A percentile compares a stretch with the other conserved stretches of the same genome.
These are phyloP conservation scores for Sporothrix protearum DNA, from an alignment of 2,329 filamentous ascomycete species.

Conservation along the genomic window DNA sequence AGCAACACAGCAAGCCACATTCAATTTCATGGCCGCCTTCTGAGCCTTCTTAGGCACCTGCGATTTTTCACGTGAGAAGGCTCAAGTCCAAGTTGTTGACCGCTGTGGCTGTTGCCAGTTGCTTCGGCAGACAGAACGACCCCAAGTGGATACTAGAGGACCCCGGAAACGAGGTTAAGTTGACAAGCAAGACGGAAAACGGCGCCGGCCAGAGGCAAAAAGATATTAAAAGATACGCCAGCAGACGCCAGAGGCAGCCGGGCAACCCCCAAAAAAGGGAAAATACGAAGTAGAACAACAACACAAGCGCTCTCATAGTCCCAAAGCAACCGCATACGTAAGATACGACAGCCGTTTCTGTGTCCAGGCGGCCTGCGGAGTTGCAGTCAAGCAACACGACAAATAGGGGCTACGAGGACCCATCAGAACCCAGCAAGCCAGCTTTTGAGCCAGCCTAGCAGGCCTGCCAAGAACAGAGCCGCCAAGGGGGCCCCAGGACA, in stretches of 20 bases:
- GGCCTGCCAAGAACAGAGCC: conserved; percentile 20
- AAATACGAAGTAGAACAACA: conserved; percentile 7
- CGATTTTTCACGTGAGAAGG: background rate
- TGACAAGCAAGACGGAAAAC: background rate
- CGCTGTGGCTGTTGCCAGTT: background rate
- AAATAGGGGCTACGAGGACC: conserved; percentile 21
- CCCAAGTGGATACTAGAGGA: conserved; percentile 4
- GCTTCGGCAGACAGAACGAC: background rate
- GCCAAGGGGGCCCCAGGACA: conserved; percentile 10
- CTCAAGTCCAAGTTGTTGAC: background rate
- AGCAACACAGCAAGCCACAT: background rate
- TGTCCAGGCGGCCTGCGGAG: background rate
- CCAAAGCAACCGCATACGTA: background rate
- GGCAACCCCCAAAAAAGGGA: background rate
- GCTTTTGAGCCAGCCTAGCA: conserved; percentile 13
- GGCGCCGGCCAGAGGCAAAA: conserved; percentile 5
- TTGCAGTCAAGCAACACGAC: conserved; percentile 4
- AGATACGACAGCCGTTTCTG: background rate
- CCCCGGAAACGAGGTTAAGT: background rate
- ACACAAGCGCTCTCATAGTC: background rate
- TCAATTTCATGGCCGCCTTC: background rate
- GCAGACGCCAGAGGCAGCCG: background rate
- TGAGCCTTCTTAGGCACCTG: background rate
- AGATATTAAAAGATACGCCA: conserved; percentile 11
- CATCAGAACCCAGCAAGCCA: conserved; percentile 16